Conservation (phyloP, 164 flowering plant species). For the Chimonanthus salicifolius region DNA sequence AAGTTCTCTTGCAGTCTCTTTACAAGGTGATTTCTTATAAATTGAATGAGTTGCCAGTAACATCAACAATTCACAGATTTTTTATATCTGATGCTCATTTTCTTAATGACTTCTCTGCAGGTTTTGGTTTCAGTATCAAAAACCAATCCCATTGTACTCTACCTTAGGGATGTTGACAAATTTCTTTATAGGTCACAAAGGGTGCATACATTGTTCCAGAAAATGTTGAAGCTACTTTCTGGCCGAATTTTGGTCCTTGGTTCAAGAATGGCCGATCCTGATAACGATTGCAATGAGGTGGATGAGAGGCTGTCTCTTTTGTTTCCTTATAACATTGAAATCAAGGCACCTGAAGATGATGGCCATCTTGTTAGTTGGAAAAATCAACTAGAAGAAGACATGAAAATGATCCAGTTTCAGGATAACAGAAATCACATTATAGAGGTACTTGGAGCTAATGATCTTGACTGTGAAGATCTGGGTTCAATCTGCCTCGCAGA, state of each 20-base stretch:
- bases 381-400: constrained; percentile 75
- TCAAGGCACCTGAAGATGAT: constrained; percentile 80
- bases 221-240: constrained; percentile 70
- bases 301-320: constrained; percentile 63
- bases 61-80: not conserved
- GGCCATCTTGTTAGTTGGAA: constrained; percentile 79
- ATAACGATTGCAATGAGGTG: constrained; percentile 36
- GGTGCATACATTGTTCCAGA: constrained; percentile 62
- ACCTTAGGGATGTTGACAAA: constrained; percentile 76
- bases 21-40: constrained; percentile 47
- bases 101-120: constrained; percentile 27
- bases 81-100: not conserved
- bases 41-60: no score
- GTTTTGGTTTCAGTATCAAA: constrained; percentile 64
- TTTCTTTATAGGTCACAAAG: constrained; percentile 59
- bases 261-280: constrained; percentile 49
- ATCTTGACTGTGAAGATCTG: constrained; percentile 85
- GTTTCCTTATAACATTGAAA: constrained; percentile 85
- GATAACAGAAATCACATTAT: constrained; percentile 79
- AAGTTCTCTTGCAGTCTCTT: constrained; percentile 71
- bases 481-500: constrained; percentile 66
- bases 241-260: constrained; percentile 86
- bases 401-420: constrained; percentile 76
- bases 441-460: constrained; percentile 84
- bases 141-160: constrained; percentile 62